Evolutionary conservation across 345 rosid genomes (phyloP).

Genomic region (Psidium friedrichsthalianum): DNA sequence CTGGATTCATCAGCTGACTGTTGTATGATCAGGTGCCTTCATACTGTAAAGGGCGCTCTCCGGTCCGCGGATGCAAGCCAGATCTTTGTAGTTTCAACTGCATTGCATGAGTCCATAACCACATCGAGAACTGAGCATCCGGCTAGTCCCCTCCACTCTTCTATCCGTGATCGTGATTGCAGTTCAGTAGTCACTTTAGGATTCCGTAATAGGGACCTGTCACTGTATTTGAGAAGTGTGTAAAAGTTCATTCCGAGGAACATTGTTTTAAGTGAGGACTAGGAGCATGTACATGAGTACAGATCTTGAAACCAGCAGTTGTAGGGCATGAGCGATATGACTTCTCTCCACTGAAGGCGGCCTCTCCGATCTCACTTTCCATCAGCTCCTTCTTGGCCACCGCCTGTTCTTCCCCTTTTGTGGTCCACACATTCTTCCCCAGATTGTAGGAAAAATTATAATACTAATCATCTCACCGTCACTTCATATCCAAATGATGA

Average conservation of each 20-base stretch:
- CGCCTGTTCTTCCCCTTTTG: background rate
- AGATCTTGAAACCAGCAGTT: background rate
- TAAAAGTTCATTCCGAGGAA: background rate
- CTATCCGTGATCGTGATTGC: background rate
- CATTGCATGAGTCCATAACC: background rate
- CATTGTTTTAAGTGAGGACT: background rate
- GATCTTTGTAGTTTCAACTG: background rate
- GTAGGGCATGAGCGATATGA: too few relatives aligned
- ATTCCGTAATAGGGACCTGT: background rate
- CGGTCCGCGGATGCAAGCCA: background rate
- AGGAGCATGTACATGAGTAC: background rate
- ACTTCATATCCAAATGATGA: too few relatives aligned
- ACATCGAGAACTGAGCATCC: background rate
- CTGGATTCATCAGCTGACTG: background rate
- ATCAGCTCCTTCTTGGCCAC: background rate
- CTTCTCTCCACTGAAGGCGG: too few relatives aligned
- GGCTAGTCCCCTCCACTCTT: background rate
- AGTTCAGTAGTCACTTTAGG: background rate
- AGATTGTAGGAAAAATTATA: too few relatives aligned
- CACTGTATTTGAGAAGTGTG: background rate
- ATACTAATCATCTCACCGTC: too few relatives aligned
- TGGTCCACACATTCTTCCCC: background rate
- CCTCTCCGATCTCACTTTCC: too few relatives aligned
- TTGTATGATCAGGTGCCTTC: background rate
- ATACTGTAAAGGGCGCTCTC: background rate